Conservation (phyloP, 441 rosid genomes). For the Adansonia grandidieri region DNA sequence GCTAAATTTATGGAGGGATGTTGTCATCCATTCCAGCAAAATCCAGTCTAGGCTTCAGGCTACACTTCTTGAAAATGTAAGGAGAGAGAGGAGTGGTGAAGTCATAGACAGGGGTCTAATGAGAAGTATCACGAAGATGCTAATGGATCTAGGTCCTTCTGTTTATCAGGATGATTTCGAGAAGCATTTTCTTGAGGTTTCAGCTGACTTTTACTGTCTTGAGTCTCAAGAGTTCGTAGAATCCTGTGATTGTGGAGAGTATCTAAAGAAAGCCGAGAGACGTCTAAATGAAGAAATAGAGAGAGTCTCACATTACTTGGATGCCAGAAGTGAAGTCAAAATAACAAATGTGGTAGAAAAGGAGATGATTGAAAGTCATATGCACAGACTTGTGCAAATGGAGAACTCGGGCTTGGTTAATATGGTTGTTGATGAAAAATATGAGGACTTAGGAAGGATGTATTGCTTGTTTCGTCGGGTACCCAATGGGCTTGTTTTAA, state of each 20-base stretch:
- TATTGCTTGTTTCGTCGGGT: conserved; percentile 64
- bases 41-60: conserved; percentile 60
- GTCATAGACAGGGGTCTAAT: conserved; percentile 54
- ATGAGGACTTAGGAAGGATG: conserved; percentile 70
- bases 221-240: background rate
- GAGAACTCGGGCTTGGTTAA: conserved; percentile 72
- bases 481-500: conserved; percentile 52
- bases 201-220: background rate
- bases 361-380: conserved; percentile 74
- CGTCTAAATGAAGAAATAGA: background rate
- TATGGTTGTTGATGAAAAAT: conserved; percentile 70
- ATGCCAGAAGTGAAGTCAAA: conserved; percentile 63
- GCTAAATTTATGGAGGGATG: conserved; percentile 69
- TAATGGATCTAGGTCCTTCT: background rate
- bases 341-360: conserved; percentile 69
- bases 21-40: conserved; percentile 53
- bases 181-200: conserved; percentile 14
- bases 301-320: conserved; percentile 71
- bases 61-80: conserved; percentile 62
- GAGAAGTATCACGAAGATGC: conserved; percentile 7
- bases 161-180: conserved; percentile 15
- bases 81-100: conserved; percentile 64
- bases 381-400: conserved; percentile 72
- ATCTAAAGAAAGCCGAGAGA: background rate
- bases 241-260: background rate